phyloP scores from a whole-genome alignment of 805 yeast species.

The Candida tammaniensis region DNA sequence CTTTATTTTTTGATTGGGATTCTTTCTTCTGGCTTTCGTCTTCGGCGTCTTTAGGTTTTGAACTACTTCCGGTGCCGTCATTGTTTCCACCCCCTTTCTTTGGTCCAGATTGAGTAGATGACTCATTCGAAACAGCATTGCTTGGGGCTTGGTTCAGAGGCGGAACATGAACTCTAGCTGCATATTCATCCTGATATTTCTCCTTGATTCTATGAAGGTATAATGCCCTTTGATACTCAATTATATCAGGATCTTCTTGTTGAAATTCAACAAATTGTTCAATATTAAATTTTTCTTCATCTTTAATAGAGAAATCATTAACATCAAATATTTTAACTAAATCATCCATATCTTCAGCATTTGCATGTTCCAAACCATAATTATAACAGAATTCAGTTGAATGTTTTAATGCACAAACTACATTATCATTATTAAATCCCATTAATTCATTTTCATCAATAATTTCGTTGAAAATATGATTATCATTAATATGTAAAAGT shows the following conservation, averaged over 20 bases:
- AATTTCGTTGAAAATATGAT: slow-evolving; percentile 7
- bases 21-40: background rate
- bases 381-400: slow-evolving; percentile 27
- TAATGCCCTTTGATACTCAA: slow-evolving; percentile 10
- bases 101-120: too few species aligned
- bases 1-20: background rate
- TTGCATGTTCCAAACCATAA: slow-evolving; percentile 20
- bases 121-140: too few species aligned
- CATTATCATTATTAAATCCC: slow-evolving; percentile 25
- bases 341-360: background rate
- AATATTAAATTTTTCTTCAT: slow-evolving; percentile 10
- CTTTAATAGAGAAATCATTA: slow-evolving; percentile 3
- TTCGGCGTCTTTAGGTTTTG: background rate
- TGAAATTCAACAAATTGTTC: slow-evolving; percentile 11
- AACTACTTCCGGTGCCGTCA: background rate
- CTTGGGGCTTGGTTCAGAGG: too few species aligned
- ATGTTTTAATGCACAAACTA: slow-evolving; percentile 29
- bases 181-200: slow-evolving; percentile 1
- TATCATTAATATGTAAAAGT: slow-evolving; percentile 10
- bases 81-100: too few species aligned
- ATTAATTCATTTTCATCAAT: slow-evolving; percentile 4
- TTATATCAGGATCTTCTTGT: slow-evolving; percentile 11
- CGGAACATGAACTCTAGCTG: background rate
- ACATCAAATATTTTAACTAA: slow-evolving; percentile 8
- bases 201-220: slow-evolving; percentile 6